phyloP scores from a whole-genome alignment of 202 grass and related monocot species.

The Musa balbisiana region DNA sequence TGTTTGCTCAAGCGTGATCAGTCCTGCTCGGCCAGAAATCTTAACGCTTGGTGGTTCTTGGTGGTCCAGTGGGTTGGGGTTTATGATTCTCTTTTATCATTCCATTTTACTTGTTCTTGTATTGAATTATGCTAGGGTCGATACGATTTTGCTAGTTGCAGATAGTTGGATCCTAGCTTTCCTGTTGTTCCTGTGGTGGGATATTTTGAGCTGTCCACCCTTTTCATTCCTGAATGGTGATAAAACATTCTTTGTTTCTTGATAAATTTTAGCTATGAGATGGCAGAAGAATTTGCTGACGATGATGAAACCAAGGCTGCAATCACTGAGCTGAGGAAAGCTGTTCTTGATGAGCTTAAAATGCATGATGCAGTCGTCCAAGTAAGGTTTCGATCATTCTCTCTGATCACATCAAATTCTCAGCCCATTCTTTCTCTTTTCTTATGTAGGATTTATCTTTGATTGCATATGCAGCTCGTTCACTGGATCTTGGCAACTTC shows the following conservation, averaged over 20 bases:
- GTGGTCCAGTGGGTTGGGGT: too few species aligned
- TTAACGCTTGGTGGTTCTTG: too few species aligned
- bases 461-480: background rate
- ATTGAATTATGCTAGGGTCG: too few species aligned
- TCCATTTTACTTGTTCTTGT: too few species aligned
- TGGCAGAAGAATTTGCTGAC: slow-evolving; percentile 86
- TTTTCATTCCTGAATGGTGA: background rate
- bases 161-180: background rate
- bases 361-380: slow-evolving; percentile 66
- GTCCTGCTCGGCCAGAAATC: too few species aligned
- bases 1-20: too few species aligned
- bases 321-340: slow-evolving; percentile 53
- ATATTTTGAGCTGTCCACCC: background rate
- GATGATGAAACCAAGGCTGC: slow-evolving; percentile 81
- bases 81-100: too few species aligned
- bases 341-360: slow-evolving; percentile 62
- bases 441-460: background rate
- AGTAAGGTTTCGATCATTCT: slow-evolving; percentile 26
- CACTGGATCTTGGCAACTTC: too few species aligned
- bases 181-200: background rate
- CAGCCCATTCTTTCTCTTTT: background rate
- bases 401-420: background rate
- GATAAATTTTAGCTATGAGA: slow-evolving; percentile 59
- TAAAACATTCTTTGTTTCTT: background rate
- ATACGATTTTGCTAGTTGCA: too few species aligned